phyloP scores from a whole-genome alignment of 306 rosid genomes.

The Cucurbita maxima region DNA sequence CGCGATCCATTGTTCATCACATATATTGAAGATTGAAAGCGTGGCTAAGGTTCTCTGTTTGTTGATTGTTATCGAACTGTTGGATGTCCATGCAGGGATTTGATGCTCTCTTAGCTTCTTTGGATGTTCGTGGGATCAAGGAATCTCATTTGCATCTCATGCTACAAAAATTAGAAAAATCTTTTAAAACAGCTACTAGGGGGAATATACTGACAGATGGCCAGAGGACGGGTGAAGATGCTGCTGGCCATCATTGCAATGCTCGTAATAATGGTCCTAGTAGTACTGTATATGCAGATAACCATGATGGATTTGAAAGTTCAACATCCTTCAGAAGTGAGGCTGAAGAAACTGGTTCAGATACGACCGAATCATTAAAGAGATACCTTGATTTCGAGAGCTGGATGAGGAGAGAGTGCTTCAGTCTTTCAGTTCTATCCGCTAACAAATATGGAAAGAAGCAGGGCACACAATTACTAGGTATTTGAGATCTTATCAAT shows the following conservation, averaged over 20 bases:
- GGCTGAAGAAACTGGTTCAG: constrained; percentile 35
- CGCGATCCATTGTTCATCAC: background rate
- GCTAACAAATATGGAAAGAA: constrained; percentile 39
- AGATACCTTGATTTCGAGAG: constrained; percentile 58
- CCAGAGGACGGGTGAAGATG: constrained; percentile 17
- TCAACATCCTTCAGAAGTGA: constrained; percentile 49
- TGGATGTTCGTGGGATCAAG: constrained; percentile 62
- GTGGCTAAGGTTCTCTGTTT: background rate
- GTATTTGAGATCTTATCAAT: constrained; percentile 36
- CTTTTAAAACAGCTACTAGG: constrained; percentile 41
- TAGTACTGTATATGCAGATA: constrained; percentile 17
- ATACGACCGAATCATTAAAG: constrained; percentile 30
- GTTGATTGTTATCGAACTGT: background rate
- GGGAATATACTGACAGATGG: constrained; percentile 17
- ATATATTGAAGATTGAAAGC: background rate
- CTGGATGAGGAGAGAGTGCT: constrained; percentile 58
- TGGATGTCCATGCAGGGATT: constrained; percentile 35
- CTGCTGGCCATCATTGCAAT: constrained; percentile 14
- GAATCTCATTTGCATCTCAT: constrained; percentile 59
- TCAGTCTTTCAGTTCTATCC: constrained; percentile 26
- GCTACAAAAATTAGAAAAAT: constrained; percentile 38
- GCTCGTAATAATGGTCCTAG: constrained; percentile 19
- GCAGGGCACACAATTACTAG: constrained; percentile 29
- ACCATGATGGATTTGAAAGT: constrained; percentile 29
- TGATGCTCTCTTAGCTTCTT: constrained; percentile 50